A percentile compares a stretch with the other conserved stretches of the same genome.
phyloP scores from a whole-genome alignment of 352 stramenopile species.

The Plasmopara viticola region DNA sequence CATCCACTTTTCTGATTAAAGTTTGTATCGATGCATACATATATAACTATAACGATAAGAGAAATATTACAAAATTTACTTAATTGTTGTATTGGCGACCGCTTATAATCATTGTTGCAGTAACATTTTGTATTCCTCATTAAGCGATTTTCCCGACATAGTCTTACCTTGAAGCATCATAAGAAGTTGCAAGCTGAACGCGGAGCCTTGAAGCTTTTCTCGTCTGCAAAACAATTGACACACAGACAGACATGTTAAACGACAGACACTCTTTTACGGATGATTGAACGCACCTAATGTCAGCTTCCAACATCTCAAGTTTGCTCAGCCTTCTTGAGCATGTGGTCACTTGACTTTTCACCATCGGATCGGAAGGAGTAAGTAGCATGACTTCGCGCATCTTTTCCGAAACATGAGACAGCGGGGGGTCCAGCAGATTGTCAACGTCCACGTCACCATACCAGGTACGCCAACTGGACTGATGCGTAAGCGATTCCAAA shows the following conservation, averaged over 20 bases:
- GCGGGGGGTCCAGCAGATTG: slow-evolving; percentile 48
- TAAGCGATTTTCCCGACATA: slow-evolving; percentile 38
- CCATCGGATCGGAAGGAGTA: slow-evolving; percentile 6
- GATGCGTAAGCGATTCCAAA: slow-evolving; percentile 35
- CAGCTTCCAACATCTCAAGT: slow-evolving; percentile 33
- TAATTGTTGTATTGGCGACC: too few species aligned
- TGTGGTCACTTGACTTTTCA: slow-evolving; percentile 1
- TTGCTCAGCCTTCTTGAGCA: slow-evolving; percentile 9
- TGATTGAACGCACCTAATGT: slow-evolving; percentile 35
- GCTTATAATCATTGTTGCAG: slow-evolving; percentile 9
- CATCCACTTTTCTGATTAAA: too few species aligned
- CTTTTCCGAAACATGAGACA: slow-evolving; percentile 23
- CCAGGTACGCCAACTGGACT: slow-evolving; percentile 56
- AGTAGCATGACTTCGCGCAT: slow-evolving; percentile 18
- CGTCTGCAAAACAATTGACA: slow-evolving; percentile 13
- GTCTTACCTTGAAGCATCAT: slow-evolving; percentile 54
- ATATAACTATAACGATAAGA: too few species aligned
- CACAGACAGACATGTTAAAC: neutral
- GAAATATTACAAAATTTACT: too few species aligned
- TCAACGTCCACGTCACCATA: slow-evolving; percentile 37
- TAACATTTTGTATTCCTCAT: slow-evolving; percentile 37
- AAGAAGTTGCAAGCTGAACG: slow-evolving; percentile 48
- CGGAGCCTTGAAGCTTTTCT: slow-evolving; percentile 37
- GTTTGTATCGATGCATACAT: too few species aligned
- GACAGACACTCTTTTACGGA: neutral